phyloP scores from a whole-genome alignment of 352 stramenopile genomes.

The Blastocystis sp. region DNA sequence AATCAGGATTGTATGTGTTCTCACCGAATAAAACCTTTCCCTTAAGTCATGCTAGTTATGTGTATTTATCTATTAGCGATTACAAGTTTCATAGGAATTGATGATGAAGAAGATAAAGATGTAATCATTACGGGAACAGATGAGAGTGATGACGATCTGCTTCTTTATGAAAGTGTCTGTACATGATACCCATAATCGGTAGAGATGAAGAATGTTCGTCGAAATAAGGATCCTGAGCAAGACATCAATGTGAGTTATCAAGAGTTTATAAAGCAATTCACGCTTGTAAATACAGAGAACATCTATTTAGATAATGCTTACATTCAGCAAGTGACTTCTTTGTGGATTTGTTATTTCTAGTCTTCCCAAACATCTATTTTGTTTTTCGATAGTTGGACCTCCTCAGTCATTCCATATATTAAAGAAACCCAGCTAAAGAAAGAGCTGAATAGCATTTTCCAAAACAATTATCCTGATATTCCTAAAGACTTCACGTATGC shows the following conservation, averaged over 20 bases:
- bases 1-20: constrained; percentile 56
- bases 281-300: constrained; percentile 23
- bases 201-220: constrained; percentile 57
- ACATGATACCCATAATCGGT: neutral
- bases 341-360: neutral
- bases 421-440: constrained; percentile 40
- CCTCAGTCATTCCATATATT: constrained; percentile 53
- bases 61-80: neutral
- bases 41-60: neutral
- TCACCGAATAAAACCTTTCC: constrained; percentile 54
- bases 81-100: constrained; percentile 42
- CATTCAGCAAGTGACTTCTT: neutral
- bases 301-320: constrained; percentile 60
- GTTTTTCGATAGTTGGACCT: constrained; percentile 55
- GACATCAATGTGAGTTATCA: constrained; percentile 23
- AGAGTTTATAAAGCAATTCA: constrained; percentile 26
- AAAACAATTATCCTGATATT: constrained; percentile 51
- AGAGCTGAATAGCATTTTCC: constrained; percentile 40
- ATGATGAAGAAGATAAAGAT: constrained; percentile 33
- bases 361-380: constrained; percentile 33
- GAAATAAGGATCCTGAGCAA: constrained; percentile 40
- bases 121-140: neutral
- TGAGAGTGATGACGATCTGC: constrained; percentile 17
- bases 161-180: constrained; percentile 34
- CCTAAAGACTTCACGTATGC: constrained; percentile 4